Conservation (phyloP, 129 eudicot species). For the Calendula officinalis region DNA sequence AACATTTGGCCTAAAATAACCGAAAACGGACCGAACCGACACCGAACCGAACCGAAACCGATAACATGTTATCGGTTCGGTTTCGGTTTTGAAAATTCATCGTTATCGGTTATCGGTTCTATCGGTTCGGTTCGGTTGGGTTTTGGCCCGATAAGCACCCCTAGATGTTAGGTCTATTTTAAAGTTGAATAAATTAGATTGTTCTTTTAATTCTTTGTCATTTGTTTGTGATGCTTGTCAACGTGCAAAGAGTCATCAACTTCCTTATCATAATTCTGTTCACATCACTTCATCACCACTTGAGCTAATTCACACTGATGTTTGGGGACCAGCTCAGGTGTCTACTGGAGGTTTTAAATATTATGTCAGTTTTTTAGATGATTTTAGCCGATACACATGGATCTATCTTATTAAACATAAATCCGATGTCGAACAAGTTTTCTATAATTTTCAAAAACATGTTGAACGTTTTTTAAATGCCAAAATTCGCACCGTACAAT, state of each 20-base stretch:
- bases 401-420: slow-evolving; percentile 1
- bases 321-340: slow-evolving; percentile 9
- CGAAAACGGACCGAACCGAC: too few species aligned
- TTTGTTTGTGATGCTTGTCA: slow-evolving; percentile 11
- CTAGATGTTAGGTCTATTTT: slow-evolving; percentile 3
- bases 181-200: not conserved
- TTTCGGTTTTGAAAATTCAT: too few species aligned
- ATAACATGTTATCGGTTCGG: too few species aligned
- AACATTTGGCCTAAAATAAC: too few species aligned
- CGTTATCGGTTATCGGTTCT: too few species aligned
- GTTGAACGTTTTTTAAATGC: slow-evolving; percentile 1
- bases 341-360: not conserved
- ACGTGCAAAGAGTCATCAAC: slow-evolving; percentile 10
- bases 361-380: slow-evolving; percentile 7
- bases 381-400: slow-evolving; percentile 2
- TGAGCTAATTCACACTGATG: slow-evolving; percentile 9
- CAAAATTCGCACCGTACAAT: slow-evolving; percentile 5
- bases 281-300: not conserved
- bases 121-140: too few species aligned
- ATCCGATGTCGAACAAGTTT: slow-evolving; percentile 11
- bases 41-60: too few species aligned
- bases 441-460: slow-evolving; percentile 1
- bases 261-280: slow-evolving; percentile 13
- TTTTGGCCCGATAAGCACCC: too few species aligned
- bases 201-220: slow-evolving; percentile 8